Evolutionary conservation across 768 basidiomycete species (phyloP), one percentile per base, ranked within the genome.

Genomic region (Boletus subparvulus): DNA sequence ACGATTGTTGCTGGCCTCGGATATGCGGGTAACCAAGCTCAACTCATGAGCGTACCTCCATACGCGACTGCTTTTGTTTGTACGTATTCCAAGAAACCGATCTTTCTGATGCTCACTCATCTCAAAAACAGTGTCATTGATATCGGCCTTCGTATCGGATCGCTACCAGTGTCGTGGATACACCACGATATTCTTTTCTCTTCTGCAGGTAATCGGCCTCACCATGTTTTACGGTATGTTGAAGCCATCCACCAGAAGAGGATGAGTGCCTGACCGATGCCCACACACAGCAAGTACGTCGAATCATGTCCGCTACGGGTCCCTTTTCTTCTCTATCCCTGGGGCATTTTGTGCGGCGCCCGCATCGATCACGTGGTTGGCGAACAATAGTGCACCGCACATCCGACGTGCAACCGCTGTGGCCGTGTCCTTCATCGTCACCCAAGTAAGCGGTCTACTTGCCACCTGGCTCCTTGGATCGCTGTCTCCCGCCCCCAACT

Each of bases 1-100:
- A 44, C 85, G 6, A 88, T 92, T 69, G 82, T 92, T 4, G 74
- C 80, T 37, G 74, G 77, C 8, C 77, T 88, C 2, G 86, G 86
- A 30, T 86, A 80, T 64, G 76, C 76, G 2, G 76, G 79, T 0
- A 73, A 78, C 32, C 66, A 74, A n/a, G 80, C 84, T 3, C 85
- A 87, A 61, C 73, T 89, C 1, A 83, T 85, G 77, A 84, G 1
- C 68, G 76, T 35, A 65, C 75, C 54, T 13, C 83, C 83, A 4
- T 83, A 77, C 47, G 80, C 77, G 3, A 59, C 52, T 5, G 76
- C 80, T n/a, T 83, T 81, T 63, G 65, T 75, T 28, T 55, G 83
- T 82, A 35, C 61, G 80, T 64, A 39, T 46, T 24, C 26, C 13
- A 3, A 40, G 12, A 12, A 41, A 37, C 4, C 3, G 24, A 4